Base-by-base conservation (phyloP, 176 grass and related monocot species). In the Rhipidocladum racemiflorum region DNA sequence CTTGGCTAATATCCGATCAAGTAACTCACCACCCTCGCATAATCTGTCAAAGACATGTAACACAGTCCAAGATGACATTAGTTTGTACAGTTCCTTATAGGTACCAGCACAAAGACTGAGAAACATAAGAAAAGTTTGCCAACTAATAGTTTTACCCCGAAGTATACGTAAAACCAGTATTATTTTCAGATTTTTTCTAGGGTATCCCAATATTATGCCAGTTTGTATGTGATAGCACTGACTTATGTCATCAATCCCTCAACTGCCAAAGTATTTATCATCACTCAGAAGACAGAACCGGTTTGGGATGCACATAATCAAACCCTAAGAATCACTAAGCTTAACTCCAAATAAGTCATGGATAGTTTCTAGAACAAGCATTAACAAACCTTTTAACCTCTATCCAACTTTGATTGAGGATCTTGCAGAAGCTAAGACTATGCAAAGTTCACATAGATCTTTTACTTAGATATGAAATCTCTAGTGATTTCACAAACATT, bases 1-100 rank as follows among this genome's bases (percentile, higher is more conserved):
- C 90, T 88, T 92, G 83, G 90, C 70, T 92, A 95, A 92, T 88
- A 95, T 95, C 34, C 90, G 88, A 79, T 95, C 93, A 83, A 95
- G 93, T 83, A 95, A 86, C 70, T 95, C 93, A 69, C 93, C 90
- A 83, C 93, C 93, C 39, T 95, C 93, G 29, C 90, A 95, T 84
- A 95, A 92, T 84, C 93, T 95, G 90, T 51, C 63, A 79, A 57
- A 38, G 75, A 83, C 7, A 77, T 21, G 43, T 39, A 51, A 88
- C 59, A 34, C 42, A 45, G 39, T 69, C 61, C 53, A 9, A 80
- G 30, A 76, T 67, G 56, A 36, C 49, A 78, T 82, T 77, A 72
- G 38, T 39, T 57, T 74, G 34, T 55, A 20, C 3, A 35, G 61
- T 48, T 72, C 40, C 66, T 45, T 48, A 17, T 36, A 59, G 4